Percentiles rank a stretch among this genome's conserved stretches.
Evolutionary conservation across 257 asterid genomes (phyloP).

Genomic region (Penstemon eatonii): DNA sequence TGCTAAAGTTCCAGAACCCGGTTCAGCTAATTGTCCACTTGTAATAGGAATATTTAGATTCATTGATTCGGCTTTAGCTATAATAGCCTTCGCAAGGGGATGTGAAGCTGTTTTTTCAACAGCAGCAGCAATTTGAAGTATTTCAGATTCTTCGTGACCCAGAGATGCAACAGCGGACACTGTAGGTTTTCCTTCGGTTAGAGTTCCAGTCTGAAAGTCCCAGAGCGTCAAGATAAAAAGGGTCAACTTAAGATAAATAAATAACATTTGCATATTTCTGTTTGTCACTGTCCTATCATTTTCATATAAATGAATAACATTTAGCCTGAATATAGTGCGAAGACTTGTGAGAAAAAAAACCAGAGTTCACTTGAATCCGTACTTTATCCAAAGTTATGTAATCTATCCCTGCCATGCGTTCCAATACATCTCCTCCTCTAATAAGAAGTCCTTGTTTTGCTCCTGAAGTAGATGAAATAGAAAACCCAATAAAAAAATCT

Average conservation of each 20-base stretch:
- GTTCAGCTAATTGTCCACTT: constrained; percentile 79
- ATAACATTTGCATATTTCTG: background rate
- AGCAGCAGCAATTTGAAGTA: constrained; percentile 86
- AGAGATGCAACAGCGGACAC: constrained; percentile 73
- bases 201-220: constrained; percentile 84
- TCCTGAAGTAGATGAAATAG: constrained; percentile 47
- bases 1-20: constrained; percentile 93
- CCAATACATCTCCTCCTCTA: constrained; percentile 97
- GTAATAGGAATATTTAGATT: constrained; percentile 71
- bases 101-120: constrained; percentile 98
- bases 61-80: constrained; percentile 69
- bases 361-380: constrained; percentile 17
- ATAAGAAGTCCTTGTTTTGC: constrained; percentile 94
- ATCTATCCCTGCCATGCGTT: constrained; percentile 85
- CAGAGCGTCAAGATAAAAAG: constrained; percentile 23
- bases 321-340: background rate
- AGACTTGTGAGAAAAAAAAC: constrained; percentile 11
- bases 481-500: constrained; percentile 15
- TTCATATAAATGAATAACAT: constrained; percentile 8
- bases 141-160: constrained; percentile 62
- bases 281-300: background rate
- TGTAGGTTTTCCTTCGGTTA: constrained; percentile 91
- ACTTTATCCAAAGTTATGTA: constrained; percentile 83
- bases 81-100: constrained; percentile 89
- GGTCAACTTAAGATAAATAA: constrained; percentile 18